phyloP scores from a whole-genome alignment of 1,139 yeast species.

The Blastobotrys raffinosifermentans region DNA sequence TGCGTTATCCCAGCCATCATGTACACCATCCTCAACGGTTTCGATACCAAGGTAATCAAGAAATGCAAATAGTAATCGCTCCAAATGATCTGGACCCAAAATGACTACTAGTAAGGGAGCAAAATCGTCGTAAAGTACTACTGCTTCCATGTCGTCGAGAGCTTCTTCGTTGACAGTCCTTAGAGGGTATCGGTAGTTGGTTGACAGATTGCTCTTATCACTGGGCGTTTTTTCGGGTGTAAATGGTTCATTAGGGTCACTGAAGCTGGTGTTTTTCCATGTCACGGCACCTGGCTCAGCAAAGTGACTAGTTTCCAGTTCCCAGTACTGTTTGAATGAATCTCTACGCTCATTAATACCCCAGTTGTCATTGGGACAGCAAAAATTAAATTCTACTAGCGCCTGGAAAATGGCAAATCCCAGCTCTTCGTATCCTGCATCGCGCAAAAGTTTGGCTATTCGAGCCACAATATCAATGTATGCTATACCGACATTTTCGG shows the following conservation, averaged over 20 bases:
- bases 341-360: neutral
- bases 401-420: neutral
- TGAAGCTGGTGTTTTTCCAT: neutral
- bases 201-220: too few species aligned
- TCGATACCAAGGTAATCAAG: neutral
- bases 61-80: neutral
- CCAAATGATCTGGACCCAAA: too few species aligned
- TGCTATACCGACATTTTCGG: too few species aligned
- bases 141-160: too few species aligned
- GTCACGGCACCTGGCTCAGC: neutral
- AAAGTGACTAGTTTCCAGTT: neutral
- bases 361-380: neutral
- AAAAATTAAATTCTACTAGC: neutral
- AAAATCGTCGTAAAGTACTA: too few species aligned
- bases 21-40: too few species aligned
- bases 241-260: too few species aligned
- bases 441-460: neutral
- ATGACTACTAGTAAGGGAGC: too few species aligned
- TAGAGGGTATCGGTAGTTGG: too few species aligned
- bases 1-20: neutral
- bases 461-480: too few species aligned
- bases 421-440: neutral
- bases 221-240: too few species aligned
- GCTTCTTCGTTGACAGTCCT: too few species aligned
- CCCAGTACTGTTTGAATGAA: constrained; percentile 2